These are phyloP conservation scores for Huntiella bhutanensis DNA, from an alignment of 2,329 filamentous ascomycete species.

Conservation along the genomic window DNA sequence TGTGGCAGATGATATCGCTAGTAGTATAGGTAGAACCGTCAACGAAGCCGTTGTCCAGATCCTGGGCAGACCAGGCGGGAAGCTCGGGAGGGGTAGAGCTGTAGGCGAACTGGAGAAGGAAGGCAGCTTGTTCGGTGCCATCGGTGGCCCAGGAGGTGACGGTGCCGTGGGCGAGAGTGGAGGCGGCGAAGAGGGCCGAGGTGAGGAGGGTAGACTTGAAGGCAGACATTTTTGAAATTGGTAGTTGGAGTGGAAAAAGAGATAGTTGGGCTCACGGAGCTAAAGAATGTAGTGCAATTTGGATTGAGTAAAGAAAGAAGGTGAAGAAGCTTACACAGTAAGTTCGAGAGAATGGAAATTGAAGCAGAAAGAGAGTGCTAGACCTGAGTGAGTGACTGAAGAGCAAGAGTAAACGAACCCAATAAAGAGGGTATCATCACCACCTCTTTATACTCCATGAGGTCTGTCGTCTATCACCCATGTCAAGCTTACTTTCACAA, in stretches of 20 bases:
- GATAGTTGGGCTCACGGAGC: not conserved
- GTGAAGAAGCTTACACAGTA: constrained; percentile 8
- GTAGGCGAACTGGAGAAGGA: constrained; percentile 15
- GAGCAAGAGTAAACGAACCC: not conserved
- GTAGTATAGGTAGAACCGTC: constrained; percentile 21
- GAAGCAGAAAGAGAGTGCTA: constrained; percentile 3
- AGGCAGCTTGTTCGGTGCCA: constrained; percentile 12
- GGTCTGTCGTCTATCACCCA: too few species aligned
- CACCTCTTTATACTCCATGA: too few species aligned
- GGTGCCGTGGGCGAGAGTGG: constrained; percentile 4
- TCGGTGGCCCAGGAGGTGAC: constrained; percentile 10
- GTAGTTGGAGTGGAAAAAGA: not conserved
- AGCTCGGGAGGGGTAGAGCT: constrained; percentile 12
- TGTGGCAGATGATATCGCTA: constrained; percentile 29
- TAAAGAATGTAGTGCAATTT: constrained; percentile 2
- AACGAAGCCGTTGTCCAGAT: constrained; percentile 33
- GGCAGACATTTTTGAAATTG: constrained; percentile 2
- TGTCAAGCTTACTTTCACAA: too few species aligned
- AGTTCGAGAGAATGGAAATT: constrained; percentile 5
- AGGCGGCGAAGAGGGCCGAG: constrained; percentile 3
- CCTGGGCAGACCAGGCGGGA: constrained; percentile 23
- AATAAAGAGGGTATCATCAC: too few species aligned
- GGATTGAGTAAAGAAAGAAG: not conserved
- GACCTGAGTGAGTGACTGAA: not conserved
- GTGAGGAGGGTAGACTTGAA: constrained; percentile 7